Percentiles rank a stretch among this genome's conserved stretches.
Evolutionary conservation across 495 filamentous ascomycete genomes (phyloP).

Genomic region (Arthonia radiata): DNA sequence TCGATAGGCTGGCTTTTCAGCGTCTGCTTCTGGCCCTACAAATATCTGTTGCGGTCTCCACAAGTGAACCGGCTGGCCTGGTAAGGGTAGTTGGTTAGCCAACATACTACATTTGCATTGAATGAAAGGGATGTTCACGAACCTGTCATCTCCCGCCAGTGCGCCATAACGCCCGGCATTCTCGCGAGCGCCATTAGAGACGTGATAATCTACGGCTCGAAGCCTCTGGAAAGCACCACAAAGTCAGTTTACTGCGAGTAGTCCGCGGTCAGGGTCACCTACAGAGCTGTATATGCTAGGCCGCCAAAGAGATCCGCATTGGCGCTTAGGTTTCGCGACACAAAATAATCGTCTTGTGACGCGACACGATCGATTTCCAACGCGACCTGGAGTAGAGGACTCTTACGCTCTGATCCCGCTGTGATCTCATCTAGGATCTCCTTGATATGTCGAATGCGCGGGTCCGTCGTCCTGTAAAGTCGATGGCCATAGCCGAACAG

Average conservation of each 20-base stretch:
- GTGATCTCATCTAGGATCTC: constrained; percentile 20
- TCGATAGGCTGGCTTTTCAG: too few relatives aligned
- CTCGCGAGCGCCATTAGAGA: constrained; percentile 15
- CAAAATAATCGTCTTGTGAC: constrained; percentile 25
- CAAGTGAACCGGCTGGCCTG: too few relatives aligned
- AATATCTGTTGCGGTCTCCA: too few relatives aligned
- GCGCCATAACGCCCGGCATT: constrained; percentile 18
- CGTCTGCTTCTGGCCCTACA: too few relatives aligned
- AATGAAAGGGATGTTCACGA: too few relatives aligned
- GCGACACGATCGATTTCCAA: constrained; percentile 24
- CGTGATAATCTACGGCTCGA: constrained; percentile 16
- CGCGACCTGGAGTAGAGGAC: constrained; percentile 24
- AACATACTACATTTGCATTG: too few relatives aligned
- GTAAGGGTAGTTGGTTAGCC: too few relatives aligned
- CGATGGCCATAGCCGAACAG: constrained; percentile 37
- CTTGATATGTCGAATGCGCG: constrained; percentile 22
- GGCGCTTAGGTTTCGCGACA: constrained; percentile 20
- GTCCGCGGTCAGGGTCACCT: background rate
- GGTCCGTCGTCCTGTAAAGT: constrained; percentile 28
- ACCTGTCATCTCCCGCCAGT: constrained; percentile 21
- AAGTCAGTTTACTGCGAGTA: too few relatives aligned
- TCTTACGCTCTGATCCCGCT: constrained; percentile 11
- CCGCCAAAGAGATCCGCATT: constrained; percentile 34
- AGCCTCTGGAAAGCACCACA: constrained; percentile 8
- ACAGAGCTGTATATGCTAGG: constrained; percentile 31